Evolutionary conservation across 208 protist species (phyloP).

Genomic region (Porcisia hertigi): DNA sequence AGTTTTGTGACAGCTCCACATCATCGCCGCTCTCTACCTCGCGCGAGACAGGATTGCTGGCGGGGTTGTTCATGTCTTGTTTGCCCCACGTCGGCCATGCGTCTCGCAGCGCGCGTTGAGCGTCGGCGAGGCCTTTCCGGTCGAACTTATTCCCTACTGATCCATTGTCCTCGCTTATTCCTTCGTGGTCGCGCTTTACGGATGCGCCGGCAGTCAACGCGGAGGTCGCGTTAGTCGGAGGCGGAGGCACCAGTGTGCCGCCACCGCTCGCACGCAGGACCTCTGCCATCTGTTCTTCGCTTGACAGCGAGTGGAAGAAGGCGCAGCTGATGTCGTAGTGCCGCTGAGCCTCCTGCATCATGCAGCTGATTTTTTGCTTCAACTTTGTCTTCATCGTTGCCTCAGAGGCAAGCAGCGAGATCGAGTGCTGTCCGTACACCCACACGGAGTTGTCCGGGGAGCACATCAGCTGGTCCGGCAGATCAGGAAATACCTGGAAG

Average conservation of each 20-base stretch:
- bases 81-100: slow-evolving; percentile 3
- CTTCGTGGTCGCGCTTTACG: background rate
- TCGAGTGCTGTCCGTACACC: slow-evolving; percentile 60
- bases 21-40: background rate
- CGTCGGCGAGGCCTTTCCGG: background rate
- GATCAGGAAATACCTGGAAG: slow-evolving; percentile 55
- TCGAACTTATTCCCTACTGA: background rate
- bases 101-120: slow-evolving; percentile 4
- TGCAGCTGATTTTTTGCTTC: slow-evolving; percentile 32
- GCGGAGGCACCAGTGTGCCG: background rate
- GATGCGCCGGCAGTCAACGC: background rate
- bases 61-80: background rate
- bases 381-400: slow-evolving; percentile 43
- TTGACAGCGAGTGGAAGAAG: slow-evolving; percentile 21
- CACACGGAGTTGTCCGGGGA: slow-evolving; percentile 67
- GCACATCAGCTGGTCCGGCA: slow-evolving; percentile 63
- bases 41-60: background rate
- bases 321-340: slow-evolving; percentile 32
- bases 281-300: slow-evolving; percentile 32
- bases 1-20: background rate
- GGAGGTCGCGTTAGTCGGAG: background rate
- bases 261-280: slow-evolving; percentile 27
- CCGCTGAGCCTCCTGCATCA: slow-evolving; percentile 44
- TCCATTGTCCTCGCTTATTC: background rate
- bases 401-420: slow-evolving; percentile 46